Base-by-base conservation (phyloP, 805 yeast species). In the Candida suzukii region DNA sequence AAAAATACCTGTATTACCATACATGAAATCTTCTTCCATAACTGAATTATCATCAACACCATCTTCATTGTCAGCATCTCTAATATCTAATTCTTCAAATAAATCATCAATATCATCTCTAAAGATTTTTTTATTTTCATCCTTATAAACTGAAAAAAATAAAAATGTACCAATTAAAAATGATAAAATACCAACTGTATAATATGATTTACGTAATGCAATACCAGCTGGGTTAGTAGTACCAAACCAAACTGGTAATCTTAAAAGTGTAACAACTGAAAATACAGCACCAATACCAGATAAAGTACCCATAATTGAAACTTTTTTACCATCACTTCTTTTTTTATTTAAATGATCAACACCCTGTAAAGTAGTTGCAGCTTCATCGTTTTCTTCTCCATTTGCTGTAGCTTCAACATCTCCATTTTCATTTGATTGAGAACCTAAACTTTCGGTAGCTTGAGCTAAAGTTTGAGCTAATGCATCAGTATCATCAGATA, bases 261-360 rank as follows among this genome's bases (percentile, higher is more conserved):
- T 73, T 18, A 82, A 57, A 33, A 77, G 69, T 32, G 70, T 57
- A 1, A 73, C 53, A 1, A 80, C 86, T 0, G 86, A 70, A 45
- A 78, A 72, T 1, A 82, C 69, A 2, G 88, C 88, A 38, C 88
- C 88, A 16, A 76, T 53, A 0, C 88, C 88, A 16, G 83, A 68
- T 38, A 72, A 63, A 14, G 78, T 56, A 2, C 90, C 90, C 34
- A 82, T 69, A 19, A 79, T 52, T 0, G 87, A 81, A 0, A 83
- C 71, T 41, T 70, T 64, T 46, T 70, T 73, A 2, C 87, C 88
- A 47, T 70, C 74, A 36, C 65, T 60, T 31, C 61, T 51, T 35
- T 35, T 45, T 36, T 44, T 45, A 41, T 54, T 54, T 26, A 57
- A 41, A 21, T 43, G 39, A 40, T 50, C 47, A 4, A 57, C 39